Evolutionary conservation across 306 rosid genomes (phyloP).

Genomic region (Quercus agrifolia): DNA sequence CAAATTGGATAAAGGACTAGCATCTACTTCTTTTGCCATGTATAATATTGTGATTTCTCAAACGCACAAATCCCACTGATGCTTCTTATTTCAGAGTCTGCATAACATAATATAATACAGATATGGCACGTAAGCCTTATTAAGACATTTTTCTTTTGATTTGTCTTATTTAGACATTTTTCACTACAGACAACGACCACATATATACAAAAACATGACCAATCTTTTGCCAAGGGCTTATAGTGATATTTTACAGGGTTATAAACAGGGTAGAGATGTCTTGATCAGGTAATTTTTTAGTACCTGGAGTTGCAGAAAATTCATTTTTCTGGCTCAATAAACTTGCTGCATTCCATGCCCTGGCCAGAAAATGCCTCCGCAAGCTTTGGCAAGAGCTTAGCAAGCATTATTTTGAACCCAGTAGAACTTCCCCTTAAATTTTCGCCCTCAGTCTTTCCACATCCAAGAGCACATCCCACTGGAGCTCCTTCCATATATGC

Average conservation of each 20-base stretch:
- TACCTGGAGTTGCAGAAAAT: slow-evolving; percentile 2
- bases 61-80: slow-evolving; percentile 10
- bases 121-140: slow-evolving; percentile 6
- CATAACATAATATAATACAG: slow-evolving; percentile 19
- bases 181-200: background rate
- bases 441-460: slow-evolving; percentile 33
- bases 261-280: slow-evolving; percentile 26
- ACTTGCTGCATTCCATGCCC: slow-evolving; percentile 71
- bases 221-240: slow-evolving; percentile 13
- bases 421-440: slow-evolving; percentile 58
- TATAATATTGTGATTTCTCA: slow-evolving; percentile 3
- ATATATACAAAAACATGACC: background rate
- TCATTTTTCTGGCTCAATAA: slow-evolving; percentile 37
- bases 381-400: slow-evolving; percentile 79
- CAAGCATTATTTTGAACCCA: slow-evolving; percentile 90
- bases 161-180: background rate
- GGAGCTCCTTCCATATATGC: slow-evolving; percentile 81
- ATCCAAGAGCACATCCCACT: slow-evolving; percentile 50
- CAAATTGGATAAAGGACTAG: background rate
- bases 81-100: slow-evolving; percentile 23
- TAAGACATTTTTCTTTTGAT: background rate
- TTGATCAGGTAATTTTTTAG: slow-evolving; percentile 24
- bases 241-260: slow-evolving; percentile 29
- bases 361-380: slow-evolving; percentile 64
- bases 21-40: background rate